phyloP scores from a whole-genome alignment of 345 rosid species.

The Populus pruinosa region DNA sequence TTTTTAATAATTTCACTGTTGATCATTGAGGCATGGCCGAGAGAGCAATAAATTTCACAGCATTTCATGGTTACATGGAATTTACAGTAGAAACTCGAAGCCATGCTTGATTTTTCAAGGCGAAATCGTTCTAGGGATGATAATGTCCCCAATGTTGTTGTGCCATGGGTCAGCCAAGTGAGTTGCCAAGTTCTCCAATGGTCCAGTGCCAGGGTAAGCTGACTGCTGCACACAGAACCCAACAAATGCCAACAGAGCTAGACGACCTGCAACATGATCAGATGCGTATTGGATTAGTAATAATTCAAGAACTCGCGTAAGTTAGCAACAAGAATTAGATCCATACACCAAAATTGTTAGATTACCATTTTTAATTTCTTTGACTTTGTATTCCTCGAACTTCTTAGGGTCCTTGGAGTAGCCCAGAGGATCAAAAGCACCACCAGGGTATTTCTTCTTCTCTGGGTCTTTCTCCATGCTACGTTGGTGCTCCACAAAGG shows the following conservation, averaged over 20 bases:
- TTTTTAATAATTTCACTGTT: too few relatives aligned
- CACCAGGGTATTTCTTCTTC: constrained; percentile 97
- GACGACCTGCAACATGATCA: constrained; percentile 49
- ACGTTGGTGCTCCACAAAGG: constrained; percentile 95
- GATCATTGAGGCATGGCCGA: too few relatives aligned
- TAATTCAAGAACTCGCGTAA: too few relatives aligned
- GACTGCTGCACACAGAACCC: constrained; percentile 95
- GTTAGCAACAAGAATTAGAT: too few relatives aligned
- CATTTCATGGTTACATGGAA: constrained; percentile 12
- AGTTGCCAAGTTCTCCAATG: constrained; percentile 92
- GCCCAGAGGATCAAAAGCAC: constrained; percentile 94
- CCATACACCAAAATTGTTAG: background rate
- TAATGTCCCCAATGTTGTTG: constrained; percentile 75
- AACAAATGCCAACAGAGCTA: constrained; percentile 88
- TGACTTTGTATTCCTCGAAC: constrained; percentile 86
- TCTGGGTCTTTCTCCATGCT: constrained; percentile 97
- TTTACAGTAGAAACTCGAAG: constrained; percentile 21
- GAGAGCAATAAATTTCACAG: too few relatives aligned
- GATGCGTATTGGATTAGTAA: background rate
- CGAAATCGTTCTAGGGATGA: constrained; percentile 49
- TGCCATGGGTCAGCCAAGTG: constrained; percentile 99
- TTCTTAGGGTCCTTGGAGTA: constrained; percentile 93
- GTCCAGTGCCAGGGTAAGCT: constrained; percentile 96
- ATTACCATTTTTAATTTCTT: constrained; percentile 88
- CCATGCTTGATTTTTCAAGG: constrained; percentile 32